Evolutionary conservation across 495 filamentous ascomycete species (phyloP), one percentile per base, ranked within the genome.

Genomic region (Pseudoneurospora amorphoporcata): DNA sequence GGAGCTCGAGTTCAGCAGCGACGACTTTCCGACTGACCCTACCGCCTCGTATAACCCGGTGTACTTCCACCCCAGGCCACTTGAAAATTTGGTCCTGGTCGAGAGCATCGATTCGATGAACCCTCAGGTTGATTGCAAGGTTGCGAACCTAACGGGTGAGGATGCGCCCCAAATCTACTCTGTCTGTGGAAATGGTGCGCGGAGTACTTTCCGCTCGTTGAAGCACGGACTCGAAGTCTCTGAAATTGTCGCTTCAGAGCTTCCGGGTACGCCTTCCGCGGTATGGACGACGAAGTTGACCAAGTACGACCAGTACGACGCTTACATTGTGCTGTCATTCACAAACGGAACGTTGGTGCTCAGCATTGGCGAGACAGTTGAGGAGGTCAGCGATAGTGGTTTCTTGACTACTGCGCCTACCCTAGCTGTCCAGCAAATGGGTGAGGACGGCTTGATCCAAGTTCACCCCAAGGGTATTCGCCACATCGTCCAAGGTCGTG

Each of bases 141-240:
- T 98, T 39, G 90, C 89, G 37, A 98, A 99, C 75, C 82, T 97
- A 19, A 91, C 90, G 0, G 90, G 92, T 68, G 95, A 97, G 73
- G 96, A 98, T 77, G 94, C 95, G 2, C 95, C 95, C 14, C 96
- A 99, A 79, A 97, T 99, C 43, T 98, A 97, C 82, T 89, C 93
- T 0, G 86, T 98, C 17, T 95, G 92, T 78, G 95, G 95, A 4
- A 91, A 91, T 40, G 92, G 95, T 9, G 93, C 93, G 70, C 86
- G 92, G 72, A 98, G 95, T 78, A 91, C 90, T 29, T 97, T 99
- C 81, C 88, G 94, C 71, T 97, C 90, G 41, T 83, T 98, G 19
- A 96, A 95, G 77, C 94, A 99, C 80, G 95, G 95, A 0, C 84
- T 99, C 4, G 91, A 96, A 75, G 94, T 97, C 12, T 92, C 91